These are phyloP conservation scores for Lentinula aciculospora DNA, from an alignment of 768 basidiomycete species.

Conservation along the genomic window DNA sequence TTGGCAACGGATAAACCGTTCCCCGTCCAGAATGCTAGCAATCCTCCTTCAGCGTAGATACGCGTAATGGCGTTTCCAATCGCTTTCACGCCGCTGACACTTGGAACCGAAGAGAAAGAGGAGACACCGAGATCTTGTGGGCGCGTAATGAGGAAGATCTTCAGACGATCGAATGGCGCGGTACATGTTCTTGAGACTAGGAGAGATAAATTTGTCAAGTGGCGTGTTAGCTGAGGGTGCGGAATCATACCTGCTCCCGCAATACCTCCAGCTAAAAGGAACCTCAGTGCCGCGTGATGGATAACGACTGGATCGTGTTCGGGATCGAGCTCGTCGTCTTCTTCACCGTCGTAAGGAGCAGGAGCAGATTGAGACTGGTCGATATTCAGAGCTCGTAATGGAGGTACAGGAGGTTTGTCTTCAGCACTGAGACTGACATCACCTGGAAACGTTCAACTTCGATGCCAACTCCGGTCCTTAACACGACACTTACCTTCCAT, in stretches of 20 bases:
- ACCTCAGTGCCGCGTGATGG: constrained; percentile 74
- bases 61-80: constrained; percentile 69
- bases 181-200: constrained; percentile 94
- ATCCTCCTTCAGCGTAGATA: constrained; percentile 86
- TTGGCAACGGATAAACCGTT: constrained; percentile 91
- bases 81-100: constrained; percentile 51
- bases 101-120: constrained; percentile 34
- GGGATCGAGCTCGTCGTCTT: constrained; percentile 44
- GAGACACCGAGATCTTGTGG: constrained; percentile 66
- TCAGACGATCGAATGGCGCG: constrained; percentile 95
- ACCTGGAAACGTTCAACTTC: constrained; percentile 35
- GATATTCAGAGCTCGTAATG: neutral
- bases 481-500: constrained; percentile 75
- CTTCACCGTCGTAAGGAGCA: constrained; percentile 21
- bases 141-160: constrained; percentile 93
- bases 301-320: constrained; percentile 58
- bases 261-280: constrained; percentile 88
- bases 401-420: constrained; percentile 46
- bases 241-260: constrained; percentile 79
- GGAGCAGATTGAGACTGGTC: constrained; percentile 5
- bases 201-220: neutral
- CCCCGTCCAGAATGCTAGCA: constrained; percentile 96
- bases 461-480: neutral
- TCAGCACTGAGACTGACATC: constrained; percentile 77
- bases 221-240: neutral